Percentiles rank a stretch among this genome's conserved stretches.
Conservation (phyloP, 495 filamentous ascomycete genomes). For the Immersiella caudata region DNA sequence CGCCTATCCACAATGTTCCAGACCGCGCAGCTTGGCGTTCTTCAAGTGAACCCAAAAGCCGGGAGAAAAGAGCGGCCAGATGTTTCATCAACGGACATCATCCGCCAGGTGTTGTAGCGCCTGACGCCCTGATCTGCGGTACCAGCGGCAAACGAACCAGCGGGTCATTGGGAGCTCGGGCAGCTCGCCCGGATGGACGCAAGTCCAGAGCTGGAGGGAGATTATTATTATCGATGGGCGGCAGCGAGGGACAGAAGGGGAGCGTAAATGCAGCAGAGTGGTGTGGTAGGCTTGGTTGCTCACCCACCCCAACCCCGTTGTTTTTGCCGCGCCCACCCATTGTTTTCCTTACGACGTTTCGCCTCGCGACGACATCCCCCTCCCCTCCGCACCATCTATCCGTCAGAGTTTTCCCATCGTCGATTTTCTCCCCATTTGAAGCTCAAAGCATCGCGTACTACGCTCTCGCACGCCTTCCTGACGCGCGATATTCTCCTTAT, state of each 20-base stretch:
- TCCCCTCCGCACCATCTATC: conserved; percentile 20
- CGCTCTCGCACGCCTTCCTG: conserved; percentile 13
- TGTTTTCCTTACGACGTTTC: conserved; percentile 33
- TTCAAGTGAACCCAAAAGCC: conserved; percentile 16
- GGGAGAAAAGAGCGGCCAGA: conserved; percentile 1
- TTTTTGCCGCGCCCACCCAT: conserved; percentile 33
- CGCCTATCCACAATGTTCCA: background rate
- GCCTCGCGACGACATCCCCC: conserved; percentile 29
- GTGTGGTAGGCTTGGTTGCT: conserved; percentile 15
- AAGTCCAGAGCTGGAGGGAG: conserved; percentile 2
- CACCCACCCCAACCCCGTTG: conserved; percentile 28
- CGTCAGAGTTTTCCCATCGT: conserved; percentile 12
- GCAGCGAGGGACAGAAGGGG: background rate
- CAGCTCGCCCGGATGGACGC: conserved; percentile 4
- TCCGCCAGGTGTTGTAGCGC: conserved; percentile 10
- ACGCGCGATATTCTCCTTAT: conserved; percentile 7
- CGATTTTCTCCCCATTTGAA: conserved; percentile 17
- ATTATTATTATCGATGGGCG: conserved; percentile 16
- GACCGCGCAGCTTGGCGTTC: conserved; percentile 8
- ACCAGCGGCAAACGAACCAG: conserved; percentile 16
- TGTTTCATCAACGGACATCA: conserved; percentile 18
- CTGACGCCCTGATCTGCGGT: conserved; percentile 10
- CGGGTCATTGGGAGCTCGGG: conserved; percentile 8
- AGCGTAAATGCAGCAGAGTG: background rate
- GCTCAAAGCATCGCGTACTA: conserved; percentile 14